These are phyloP conservation scores for Smallanthus sonchifolius DNA, from an alignment of 129 eudicot genomes.

Conservation along the genomic window DNA sequence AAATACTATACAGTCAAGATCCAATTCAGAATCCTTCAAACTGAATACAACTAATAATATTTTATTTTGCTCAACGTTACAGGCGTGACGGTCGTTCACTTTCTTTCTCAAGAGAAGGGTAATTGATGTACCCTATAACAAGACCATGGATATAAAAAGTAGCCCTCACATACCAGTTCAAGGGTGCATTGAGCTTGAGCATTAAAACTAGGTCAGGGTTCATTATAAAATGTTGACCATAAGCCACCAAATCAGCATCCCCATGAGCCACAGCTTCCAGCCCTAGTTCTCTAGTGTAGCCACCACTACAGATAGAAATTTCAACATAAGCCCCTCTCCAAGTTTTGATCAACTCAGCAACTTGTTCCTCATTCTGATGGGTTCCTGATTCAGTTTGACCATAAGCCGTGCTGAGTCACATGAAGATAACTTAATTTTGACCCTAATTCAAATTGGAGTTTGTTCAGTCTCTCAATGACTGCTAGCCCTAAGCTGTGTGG, in stretches of 20 bases:
- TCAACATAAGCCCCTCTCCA: constrained; percentile 61
- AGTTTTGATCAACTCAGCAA: constrained; percentile 46
- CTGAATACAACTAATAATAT: background rate
- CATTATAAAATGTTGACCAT: constrained; percentile 64
- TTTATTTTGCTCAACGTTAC: too few relatives aligned
- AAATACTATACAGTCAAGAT: background rate
- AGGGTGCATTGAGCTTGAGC: constrained; percentile 62
- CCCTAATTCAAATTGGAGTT: constrained; percentile 40
- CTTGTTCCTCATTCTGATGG: constrained; percentile 68
- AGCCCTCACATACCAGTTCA: constrained; percentile 57
- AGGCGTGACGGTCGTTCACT: constrained; percentile 38
- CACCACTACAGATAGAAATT: constrained; percentile 75
- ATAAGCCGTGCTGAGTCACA: constrained; percentile 86
- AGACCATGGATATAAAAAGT: constrained; percentile 87
- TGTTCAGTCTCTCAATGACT: constrained; percentile 57
- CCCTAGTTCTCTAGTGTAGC: constrained; percentile 65
- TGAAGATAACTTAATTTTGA: constrained; percentile 68
- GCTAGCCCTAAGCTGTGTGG: constrained; percentile 69
- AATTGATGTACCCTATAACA: constrained; percentile 78
- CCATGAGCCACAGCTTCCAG: constrained; percentile 63
- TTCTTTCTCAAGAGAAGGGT: constrained; percentile 51
- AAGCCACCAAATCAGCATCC: constrained; percentile 62
- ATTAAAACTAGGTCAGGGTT: constrained; percentile 79
- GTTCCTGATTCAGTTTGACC: constrained; percentile 81
- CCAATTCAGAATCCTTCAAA: background rate